Base-by-base conservation (phyloP, 2,329 filamentous ascomycete genomes). In the Hypoxylon sp. region DNA sequence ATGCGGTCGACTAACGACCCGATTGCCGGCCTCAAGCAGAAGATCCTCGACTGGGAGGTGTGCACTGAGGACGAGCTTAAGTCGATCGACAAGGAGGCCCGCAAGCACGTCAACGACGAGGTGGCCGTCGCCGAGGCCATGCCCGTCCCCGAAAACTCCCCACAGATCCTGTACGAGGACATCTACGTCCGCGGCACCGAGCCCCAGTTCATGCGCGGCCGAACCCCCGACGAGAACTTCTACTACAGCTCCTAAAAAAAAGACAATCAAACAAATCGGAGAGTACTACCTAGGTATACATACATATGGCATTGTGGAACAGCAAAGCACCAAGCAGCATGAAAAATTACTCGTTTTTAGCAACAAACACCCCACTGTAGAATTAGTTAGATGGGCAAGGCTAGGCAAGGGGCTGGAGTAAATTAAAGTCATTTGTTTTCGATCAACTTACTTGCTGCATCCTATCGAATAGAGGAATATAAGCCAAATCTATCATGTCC, bases 1-100 rank as follows among this genome's bases (percentile, higher is more conserved):
- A 99, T 99, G 95, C 92, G 95, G 76, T 96, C 91, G 74, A 99
- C 95, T 82, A 92, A 98, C 83, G 95, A 99, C 83, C 93, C 95
- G 72, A 99, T 99, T 77, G 93, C 94, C 75, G 95, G 95, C 64
- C 89, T 99, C 73, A 98, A 98, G 89, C 91, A 95, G 85, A 97
- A 97, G 86, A 90, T 99, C 71, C 84, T 99, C 62, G 95, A 99
- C 82, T 99, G 95, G 95, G 88, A 88, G 64, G 91, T 99, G 71
- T 89, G 89, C 72, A 89, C 86, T 65, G 95, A 99, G 85, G 94
- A 97, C 41, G 94, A 98, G 83, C 90, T 99, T 79, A 99, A 99
- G 91, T 79, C 80, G 70, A 89, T 99, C 72, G 95, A 99, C 85
- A 98, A 97, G 88, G 89, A 96, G 75, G 94, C 95, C 17, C 90